Conservation (phyloP, 495 filamentous ascomycete genomes). For the Tuber melanosporum region DNA sequence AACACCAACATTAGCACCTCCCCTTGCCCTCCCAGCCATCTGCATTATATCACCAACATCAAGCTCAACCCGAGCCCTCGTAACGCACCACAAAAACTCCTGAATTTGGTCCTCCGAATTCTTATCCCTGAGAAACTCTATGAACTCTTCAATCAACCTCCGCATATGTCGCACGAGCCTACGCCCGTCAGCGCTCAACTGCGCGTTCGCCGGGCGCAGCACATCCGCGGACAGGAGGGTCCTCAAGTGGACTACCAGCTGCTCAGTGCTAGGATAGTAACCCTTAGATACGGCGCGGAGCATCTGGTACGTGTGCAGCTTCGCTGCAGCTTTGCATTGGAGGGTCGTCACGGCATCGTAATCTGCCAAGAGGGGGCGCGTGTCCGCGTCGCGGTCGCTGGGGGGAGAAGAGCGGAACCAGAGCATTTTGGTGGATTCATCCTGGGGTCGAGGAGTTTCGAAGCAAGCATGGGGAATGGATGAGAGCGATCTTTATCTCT, state of each 20-base stretch:
- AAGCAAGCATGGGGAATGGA: neutral
- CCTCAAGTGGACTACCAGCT: constrained; percentile 71
- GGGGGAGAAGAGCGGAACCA: constrained; percentile 9
- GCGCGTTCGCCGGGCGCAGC: constrained; percentile 66
- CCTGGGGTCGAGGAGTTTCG: neutral
- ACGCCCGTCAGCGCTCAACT: constrained; percentile 69
- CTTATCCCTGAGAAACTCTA: constrained; percentile 71
- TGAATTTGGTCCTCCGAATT: constrained; percentile 81
- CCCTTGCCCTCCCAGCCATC: constrained; percentile 58
- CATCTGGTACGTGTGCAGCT: constrained; percentile 91
- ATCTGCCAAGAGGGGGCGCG: constrained; percentile 20
- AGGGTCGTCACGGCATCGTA: constrained; percentile 50
- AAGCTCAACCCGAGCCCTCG: constrained; percentile 41
- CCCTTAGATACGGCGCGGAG: constrained; percentile 72
- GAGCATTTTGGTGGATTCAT: constrained; percentile 8
- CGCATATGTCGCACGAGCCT: constrained; percentile 65
- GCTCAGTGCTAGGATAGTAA: constrained; percentile 87
- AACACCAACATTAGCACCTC: constrained; percentile 69
- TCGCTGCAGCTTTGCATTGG: constrained; percentile 70
- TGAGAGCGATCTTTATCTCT: neutral
- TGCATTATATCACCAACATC: constrained; percentile 61
- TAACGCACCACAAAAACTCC: constrained; percentile 74
- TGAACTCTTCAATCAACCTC: constrained; percentile 65
- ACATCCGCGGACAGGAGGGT: constrained; percentile 70
- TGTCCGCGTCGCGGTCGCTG: constrained; percentile 11